Percentiles rank a stretch among this genome's conserved stretches.
phyloP scores from a whole-genome alignment of 2,329 filamentous ascomycete genomes.

The Alternaria panax region DNA sequence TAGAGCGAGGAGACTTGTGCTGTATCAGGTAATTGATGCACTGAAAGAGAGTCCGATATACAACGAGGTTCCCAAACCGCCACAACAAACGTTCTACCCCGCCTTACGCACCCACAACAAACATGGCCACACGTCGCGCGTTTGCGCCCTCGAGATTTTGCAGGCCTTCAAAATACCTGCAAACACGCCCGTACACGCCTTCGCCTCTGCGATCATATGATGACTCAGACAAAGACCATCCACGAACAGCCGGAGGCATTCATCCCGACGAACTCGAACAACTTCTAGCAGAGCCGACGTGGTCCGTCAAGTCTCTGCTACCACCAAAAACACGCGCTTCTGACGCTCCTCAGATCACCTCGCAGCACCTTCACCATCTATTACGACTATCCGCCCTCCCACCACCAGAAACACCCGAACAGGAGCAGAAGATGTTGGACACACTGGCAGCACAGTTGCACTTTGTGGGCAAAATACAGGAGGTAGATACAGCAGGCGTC shows the following conservation, averaged over 20 bases:
- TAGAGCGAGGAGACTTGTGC: not conserved
- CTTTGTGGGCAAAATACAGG: slow-evolving; percentile 88
- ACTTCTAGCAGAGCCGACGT: slow-evolving; percentile 73
- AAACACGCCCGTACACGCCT: slow-evolving; percentile 14
- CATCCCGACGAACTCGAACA: slow-evolving; percentile 44
- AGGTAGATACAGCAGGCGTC: slow-evolving; percentile 75
- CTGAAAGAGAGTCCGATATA: not conserved
- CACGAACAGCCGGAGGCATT: slow-evolving; percentile 19
- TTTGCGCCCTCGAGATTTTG: slow-evolving; percentile 11
- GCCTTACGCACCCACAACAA: slow-evolving; percentile 2
- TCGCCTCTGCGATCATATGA: not conserved
- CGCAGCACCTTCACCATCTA: slow-evolving; percentile 78
- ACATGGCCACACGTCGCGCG: slow-evolving; percentile 24
- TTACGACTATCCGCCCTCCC: slow-evolving; percentile 90
- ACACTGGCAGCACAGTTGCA: slow-evolving; percentile 83
- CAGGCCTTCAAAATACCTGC: slow-evolving; percentile 7
- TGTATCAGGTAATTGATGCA: no score
- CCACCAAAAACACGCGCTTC: slow-evolving; percentile 52
- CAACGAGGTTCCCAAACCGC: not conserved
- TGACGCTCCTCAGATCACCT: slow-evolving; percentile 60
- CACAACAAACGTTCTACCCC: not conserved
- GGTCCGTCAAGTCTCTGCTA: slow-evolving; percentile 82
- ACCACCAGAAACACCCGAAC: slow-evolving; percentile 65
- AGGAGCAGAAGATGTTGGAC: slow-evolving; percentile 74
- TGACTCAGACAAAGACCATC: not conserved